Base-by-base conservation (phyloP, 2,329 filamentous ascomycete species). In the Clarireedia monteithiana region DNA sequence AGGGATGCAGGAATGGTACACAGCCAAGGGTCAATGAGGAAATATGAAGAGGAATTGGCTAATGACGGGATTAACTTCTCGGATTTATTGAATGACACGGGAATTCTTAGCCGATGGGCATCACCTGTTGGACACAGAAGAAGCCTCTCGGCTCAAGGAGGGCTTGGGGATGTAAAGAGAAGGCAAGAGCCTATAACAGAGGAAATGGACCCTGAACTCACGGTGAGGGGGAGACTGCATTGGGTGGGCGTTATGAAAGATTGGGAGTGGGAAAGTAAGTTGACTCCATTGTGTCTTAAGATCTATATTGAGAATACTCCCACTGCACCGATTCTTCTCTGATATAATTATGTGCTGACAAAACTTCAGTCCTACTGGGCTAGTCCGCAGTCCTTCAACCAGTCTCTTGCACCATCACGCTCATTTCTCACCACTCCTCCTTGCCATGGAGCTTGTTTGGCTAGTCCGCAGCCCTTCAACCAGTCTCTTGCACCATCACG, bases 161-260 rank as follows among this genome's bases (percentile, higher is more conserved):
- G 49, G 14, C 36, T 52, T 26, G 47, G 47, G 34, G 48, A 48
- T 20, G 34, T 49, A 5, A 66, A 60, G 39, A 59, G 63, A 27
- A 60, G 64, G 42, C 52, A 55, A 9, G 57, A 59, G 23, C 65
- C 63, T 39, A 58, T 62, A 2, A 67, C 66, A 52, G 70, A 75
- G 57, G 71, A 74, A 44, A 73, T 82, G 59, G 79, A 84, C 58
- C 73, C 73, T 53, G 80, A 84, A 50, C 78, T 81, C 64, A 86
- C 83, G 3, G 82, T 88, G n/a, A 77, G 81, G 60, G 84, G 85
- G 3, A 74, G 74, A 47, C 70, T 85, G 64, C 85, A 88, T 69
- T 88, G 85, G 85, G 73, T 86, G 7, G 81, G 83, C 39, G 83
- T 88, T 44, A 88, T 88, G 85, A 79, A 78, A 59, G 84, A 87